Evolutionary conservation across 169 alveolate species (phyloP), one percentile per base, ranked within the genome.

Genomic region (Plasmodium coatneyi): DNA sequence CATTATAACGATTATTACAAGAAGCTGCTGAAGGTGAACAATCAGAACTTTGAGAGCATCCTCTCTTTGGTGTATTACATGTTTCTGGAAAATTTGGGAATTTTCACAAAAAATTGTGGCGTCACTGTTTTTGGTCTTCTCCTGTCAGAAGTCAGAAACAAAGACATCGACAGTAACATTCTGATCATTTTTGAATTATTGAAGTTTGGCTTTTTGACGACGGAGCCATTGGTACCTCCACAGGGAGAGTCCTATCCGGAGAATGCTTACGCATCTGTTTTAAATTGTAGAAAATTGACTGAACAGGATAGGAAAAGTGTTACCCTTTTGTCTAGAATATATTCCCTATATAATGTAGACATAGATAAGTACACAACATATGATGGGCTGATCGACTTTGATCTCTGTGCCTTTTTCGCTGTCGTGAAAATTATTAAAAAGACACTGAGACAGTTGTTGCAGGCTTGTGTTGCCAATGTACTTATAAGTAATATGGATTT

Each of bases 121-220:
- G 96, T 94, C 41, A 96, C 97, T 0, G 94, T 96, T 46, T 96
- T 95, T 86, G 97, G 97, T 3, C 78, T 83, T 32, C 95, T 94
- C 54, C 82, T 96, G 41, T 84, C 97, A 32, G 96, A 93, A 82
- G 83, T 95, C 6, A 84, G 46, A 56, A 66, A 81, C 36, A 95
- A 93, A 36, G 80, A 94, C 46, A 95, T 95, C 16, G 82, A 95
- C 83, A 82, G 30, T 16, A 96, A 95, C 36, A 80, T 90, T 66
- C 30, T 96, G 36, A 72, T 96, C 10, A 76, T 94, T 7, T 84
- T 96, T 81, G 97, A 96, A 74, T 74, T 95, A 82, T 25, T 96
- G 92, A 96, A 96, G 66, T 96, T 95, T 34, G 97, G 97, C 0
- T 81, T 93, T 43, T 93, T 96, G 74, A 95, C 96, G 5, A 95